phyloP scores from a whole-genome alignment of 2,329 filamentous ascomycete species.

The Penicillium decumbens region DNA sequence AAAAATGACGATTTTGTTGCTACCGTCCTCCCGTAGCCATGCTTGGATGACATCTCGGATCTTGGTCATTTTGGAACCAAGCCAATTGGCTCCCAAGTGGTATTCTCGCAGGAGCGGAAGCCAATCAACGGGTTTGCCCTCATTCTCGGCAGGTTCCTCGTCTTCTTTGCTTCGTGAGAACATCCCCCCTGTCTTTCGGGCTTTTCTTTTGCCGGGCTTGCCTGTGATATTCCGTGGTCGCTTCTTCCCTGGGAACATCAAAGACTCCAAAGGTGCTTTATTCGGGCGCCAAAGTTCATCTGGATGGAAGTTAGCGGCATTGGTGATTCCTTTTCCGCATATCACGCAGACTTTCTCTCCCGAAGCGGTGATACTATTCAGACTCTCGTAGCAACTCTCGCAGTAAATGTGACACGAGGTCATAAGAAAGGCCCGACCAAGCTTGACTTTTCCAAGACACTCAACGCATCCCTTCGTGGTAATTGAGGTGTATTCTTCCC shows the following conservation, averaged over 20 bases:
- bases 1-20: conserved; percentile 57
- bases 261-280: neutral
- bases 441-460: neutral
- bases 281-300: too few relatives aligned
- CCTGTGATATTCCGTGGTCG: neutral
- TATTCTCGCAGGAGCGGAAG: conserved; percentile 20
- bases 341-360: neutral
- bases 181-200: neutral
- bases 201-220: neutral
- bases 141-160: conserved; percentile 19
- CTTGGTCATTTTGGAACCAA: conserved; percentile 32
- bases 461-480: neutral
- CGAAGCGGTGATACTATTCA: neutral
- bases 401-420: neutral
- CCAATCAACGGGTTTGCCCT: conserved; percentile 25
- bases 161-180: neutral
- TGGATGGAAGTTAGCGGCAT: neutral
- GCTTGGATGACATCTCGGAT: conserved; percentile 34
- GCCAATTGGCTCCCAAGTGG: conserved; percentile 30
- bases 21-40: conserved; percentile 42
- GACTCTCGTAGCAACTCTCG: neutral
- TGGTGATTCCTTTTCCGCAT: neutral
- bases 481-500: neutral
- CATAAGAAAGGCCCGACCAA: neutral
- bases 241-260: neutral